phyloP scores from a whole-genome alignment of 108 stramenopile genomes.

The Cyclotella sp. region DNA sequence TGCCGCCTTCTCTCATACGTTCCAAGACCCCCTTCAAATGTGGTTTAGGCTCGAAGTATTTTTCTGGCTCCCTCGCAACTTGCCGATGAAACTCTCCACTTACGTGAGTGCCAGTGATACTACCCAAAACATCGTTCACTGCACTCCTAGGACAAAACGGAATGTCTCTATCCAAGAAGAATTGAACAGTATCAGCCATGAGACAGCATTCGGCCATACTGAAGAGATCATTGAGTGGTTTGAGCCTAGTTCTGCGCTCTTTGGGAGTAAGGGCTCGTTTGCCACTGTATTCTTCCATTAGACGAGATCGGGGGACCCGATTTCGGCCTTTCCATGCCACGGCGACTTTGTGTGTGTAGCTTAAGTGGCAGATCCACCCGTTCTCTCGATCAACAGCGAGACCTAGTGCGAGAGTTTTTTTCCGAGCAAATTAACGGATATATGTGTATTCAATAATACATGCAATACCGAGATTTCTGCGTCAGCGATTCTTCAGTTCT shows the following conservation, averaged over 20 bases:
- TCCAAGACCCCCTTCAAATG: conserved; percentile 78
- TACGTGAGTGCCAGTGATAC: conserved; percentile 91
- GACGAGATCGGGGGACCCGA: conserved; percentile 67
- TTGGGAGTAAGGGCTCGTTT: conserved; percentile 75
- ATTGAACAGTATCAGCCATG: conserved; percentile 95
- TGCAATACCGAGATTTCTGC: not conserved
- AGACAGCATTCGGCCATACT: conserved; percentile 96
- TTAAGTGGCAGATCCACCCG: conserved; percentile 95
- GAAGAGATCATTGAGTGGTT: conserved; percentile 95
- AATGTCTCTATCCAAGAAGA: conserved; percentile 82
- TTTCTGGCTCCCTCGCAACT: conserved; percentile 81
- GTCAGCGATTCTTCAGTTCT: not conserved
- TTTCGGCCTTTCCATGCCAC: conserved; percentile 92
- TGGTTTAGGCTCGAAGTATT: conserved; percentile 80
- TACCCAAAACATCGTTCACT: conserved; percentile 87
- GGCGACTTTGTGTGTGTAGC: conserved; percentile 94
- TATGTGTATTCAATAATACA: not conserved
- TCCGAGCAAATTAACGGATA: not conserved
- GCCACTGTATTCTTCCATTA: conserved; percentile 88
- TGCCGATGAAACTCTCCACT: conserved; percentile 93
- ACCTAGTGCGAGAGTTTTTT: conserved; percentile 32
- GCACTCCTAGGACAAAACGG: conserved; percentile 78
- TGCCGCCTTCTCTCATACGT: conserved; percentile 71
- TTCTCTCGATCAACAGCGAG: conserved; percentile 96
- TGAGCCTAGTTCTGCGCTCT: conserved; percentile 75